Evolutionary conservation across 2,329 filamentous ascomycete genomes (phyloP), one percentile per base, ranked within the genome.

Genomic region (Leptosphaerulina australis): DNA sequence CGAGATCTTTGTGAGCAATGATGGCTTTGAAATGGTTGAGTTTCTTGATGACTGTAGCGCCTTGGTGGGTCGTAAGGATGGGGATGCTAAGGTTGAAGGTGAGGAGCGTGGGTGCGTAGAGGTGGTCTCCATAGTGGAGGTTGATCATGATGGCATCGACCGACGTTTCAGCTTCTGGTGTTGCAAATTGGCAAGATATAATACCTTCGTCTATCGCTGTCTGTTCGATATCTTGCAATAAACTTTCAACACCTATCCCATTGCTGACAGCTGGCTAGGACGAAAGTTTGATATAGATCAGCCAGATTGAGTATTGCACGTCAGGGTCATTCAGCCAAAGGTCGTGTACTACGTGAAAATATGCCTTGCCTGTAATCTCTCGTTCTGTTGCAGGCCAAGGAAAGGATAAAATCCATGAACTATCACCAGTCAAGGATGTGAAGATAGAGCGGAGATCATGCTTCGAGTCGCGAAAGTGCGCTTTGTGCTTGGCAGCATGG

Each of bases 341-440:
- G 28, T 48, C 43, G 20, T 46, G 47, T 9, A 55, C 46, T 3
- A 44, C 15, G 18, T 48, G 52, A 29, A 39, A 48, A 29, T 47
- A 55, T 2, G 43, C 31, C 25, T 55, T 55, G 15, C 29, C 36
- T 22, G 22, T 40, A 7, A 11, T 35, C 12, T 38, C 12, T 11
- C 46, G 52, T 17, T 55, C 41, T 9, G 25, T 14, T 9, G 14
- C 2, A 14, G 46, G 51, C 7, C 46, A 37, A 15, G 46, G 51
- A 10, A 55, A 44, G 11, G 51, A 55, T 0, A 43, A 18, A 12
- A 50, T 40, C 51, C 51, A 55, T 6, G 51, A 50, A 12, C 50
- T 50, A 26, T 55, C 51, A 21, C 46, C 46, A 17, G 50, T 50
- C 4, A 55, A 24, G 14, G 35, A 43, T 7, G 46, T 55, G 22